These are phyloP conservation scores for Irpex rosettiformis DNA, from an alignment of 1,284 basidiomycete genomes.

Conservation along the genomic window DNA sequence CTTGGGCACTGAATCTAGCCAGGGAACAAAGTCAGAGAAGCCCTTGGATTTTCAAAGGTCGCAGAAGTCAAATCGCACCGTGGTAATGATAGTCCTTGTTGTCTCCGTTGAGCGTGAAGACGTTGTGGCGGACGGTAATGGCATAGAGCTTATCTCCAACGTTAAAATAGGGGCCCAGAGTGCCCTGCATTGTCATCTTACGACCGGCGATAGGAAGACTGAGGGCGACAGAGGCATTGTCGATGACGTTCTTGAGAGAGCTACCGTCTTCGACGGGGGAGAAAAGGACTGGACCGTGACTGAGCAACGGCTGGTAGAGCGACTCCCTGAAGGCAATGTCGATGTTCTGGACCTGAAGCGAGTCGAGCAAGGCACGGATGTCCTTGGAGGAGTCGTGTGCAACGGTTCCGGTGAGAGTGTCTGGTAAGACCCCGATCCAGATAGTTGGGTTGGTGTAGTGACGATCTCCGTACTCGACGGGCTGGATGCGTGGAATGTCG, in stretches of 20 bases:
- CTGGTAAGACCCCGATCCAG: conserved; percentile 31
- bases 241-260: conserved; percentile 32
- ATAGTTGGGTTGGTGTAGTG: conserved; percentile 22
- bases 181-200: conserved; percentile 29
- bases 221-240: conserved; percentile 26
- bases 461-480: neutral
- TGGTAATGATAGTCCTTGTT: conserved; percentile 28
- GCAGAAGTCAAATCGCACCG: conserved; percentile 14
- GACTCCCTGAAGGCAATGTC: conserved; percentile 37
- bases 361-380: conserved; percentile 22
- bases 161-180: conserved; percentile 34
- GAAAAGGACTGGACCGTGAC: conserved; percentile 29
- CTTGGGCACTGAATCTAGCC: conserved; percentile 3
- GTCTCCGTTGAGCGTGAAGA: conserved; percentile 24
- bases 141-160: conserved; percentile 31
- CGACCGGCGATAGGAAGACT: conserved; percentile 28
- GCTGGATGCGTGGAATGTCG: too few species aligned
- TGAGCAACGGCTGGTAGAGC: conserved; percentile 8
- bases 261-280: conserved; percentile 28
- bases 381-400: conserved; percentile 20
- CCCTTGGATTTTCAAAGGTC: conserved; percentile 9
- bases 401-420: conserved; percentile 20
- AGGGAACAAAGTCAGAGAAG: conserved; percentile 1
- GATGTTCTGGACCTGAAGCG: conserved; percentile 24
- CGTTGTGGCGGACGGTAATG: conserved; percentile 32